Evolutionary conservation across 192 early-diverging fungal genomes (phyloP), one percentile per base, ranked within the genome.

Genomic region (Chytriomyces hyalinus): DNA sequence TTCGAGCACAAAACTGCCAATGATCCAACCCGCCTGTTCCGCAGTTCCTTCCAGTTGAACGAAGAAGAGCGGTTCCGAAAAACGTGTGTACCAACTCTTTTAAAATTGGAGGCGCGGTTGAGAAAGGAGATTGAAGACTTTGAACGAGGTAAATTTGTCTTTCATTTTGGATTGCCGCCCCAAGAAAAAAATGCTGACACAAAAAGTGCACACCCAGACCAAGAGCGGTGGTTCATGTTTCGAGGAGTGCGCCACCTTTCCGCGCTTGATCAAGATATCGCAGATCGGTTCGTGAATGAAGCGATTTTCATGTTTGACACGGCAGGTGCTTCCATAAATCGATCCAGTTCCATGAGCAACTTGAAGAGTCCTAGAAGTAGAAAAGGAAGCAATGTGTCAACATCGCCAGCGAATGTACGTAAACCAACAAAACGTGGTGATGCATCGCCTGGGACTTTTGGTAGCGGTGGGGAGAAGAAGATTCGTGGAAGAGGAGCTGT

Each of bases 11-110:
- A 84, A 59, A 84, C 87, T 0, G 94, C 94, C 2, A 91, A 87
- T 0, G 93, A 95, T 68, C 93, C 93, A 9, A 83, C 84, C 44
- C 81, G 94, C 43, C 79, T 95, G 22, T 93, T 93, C 65, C 83
- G 88, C 64, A 80, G 86, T 22, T 94, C 93, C 0, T 94, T 95
- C 80, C 90, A 88, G 73, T 80, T 95, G n/a, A 70, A 92, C 28
- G 93, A 95, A 78, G 94, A 95, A 77, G 94, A 95, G 53, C 86
- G 88, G 78, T 95, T 92, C 82, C 76, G 94, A 43, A 93, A 93
- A 59, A 86, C 90, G 1, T 92, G 92, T 45, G 91, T 89, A 67
- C 94, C 94, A 26, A 93, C 86, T 3, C 77, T 95, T 13, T 67
- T 93, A 13, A 86, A 85, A 44, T 75, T 92, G 78, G 94, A 95